A percentile compares a stretch with the other conserved stretches of the same genome.
Evolutionary conservation across 495 filamentous ascomycete genomes (phyloP).

Genomic region (Trichoderma virens): DNA sequence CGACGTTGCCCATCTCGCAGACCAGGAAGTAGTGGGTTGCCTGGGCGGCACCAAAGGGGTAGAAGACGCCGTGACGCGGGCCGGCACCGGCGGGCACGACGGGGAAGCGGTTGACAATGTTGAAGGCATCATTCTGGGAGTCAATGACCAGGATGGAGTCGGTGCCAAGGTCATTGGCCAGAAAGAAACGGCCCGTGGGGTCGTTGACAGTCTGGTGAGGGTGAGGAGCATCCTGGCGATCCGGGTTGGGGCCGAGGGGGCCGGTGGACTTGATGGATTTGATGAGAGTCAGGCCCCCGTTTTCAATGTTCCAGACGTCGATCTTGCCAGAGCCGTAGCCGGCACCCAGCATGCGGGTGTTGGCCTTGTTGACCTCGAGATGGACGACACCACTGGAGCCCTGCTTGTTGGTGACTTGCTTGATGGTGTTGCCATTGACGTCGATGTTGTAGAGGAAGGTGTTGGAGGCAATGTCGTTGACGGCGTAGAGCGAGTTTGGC

Average conservation of each 20-base stretch:
- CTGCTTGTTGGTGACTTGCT: slow-evolving; percentile 13
- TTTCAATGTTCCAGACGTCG: slow-evolving; percentile 25
- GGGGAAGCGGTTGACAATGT: slow-evolving; percentile 17
- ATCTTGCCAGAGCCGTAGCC: slow-evolving; percentile 21
- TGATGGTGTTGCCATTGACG: slow-evolving; percentile 9
- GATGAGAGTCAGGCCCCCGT: slow-evolving; percentile 18
- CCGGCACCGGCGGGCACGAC: slow-evolving; percentile 20
- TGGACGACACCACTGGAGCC: slow-evolving; percentile 27
- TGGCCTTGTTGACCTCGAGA: slow-evolving; percentile 25
- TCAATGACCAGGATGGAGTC: slow-evolving; percentile 26
- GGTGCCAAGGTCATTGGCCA: slow-evolving; percentile 26
- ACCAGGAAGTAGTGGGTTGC: slow-evolving; percentile 23
- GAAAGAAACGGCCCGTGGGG: slow-evolving; percentile 24
- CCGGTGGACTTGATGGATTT: slow-evolving; percentile 17
- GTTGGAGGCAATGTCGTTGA: slow-evolving; percentile 24
- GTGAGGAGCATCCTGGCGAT: slow-evolving; percentile 17
- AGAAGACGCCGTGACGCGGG: slow-evolving; percentile 29
- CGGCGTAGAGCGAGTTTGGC: slow-evolving; percentile 23
- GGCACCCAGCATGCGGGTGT: slow-evolving; percentile 25
- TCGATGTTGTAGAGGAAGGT: slow-evolving; percentile 16
- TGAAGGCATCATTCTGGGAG: slow-evolving; percentile 19
- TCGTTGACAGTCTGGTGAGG: slow-evolving; percentile 29
- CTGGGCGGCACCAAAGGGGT: slow-evolving; percentile 15
- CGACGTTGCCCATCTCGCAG: slow-evolving; percentile 25
- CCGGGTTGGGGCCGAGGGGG: slow-evolving; percentile 17